Conservation (phyloP, 768 basidiomycete genomes). For the Neoboletus magnificus region DNA sequence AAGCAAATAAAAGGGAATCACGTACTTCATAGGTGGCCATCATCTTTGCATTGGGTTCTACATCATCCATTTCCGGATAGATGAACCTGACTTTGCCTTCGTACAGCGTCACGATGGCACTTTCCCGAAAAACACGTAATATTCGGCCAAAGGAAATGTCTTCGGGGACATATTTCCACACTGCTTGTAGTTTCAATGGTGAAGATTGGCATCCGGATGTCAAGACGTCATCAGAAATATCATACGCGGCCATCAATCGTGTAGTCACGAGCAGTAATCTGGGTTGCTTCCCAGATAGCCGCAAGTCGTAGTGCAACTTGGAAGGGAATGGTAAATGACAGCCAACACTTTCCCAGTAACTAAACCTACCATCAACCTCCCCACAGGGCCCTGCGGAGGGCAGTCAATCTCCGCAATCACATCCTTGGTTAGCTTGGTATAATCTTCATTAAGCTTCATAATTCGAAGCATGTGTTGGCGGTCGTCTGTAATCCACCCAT, state of each 20-base stretch:
- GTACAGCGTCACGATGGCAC: conserved; percentile 25
- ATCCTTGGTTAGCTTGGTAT: conserved; percentile 20
- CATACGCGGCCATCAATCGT: conserved; percentile 29
- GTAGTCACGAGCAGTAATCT: conserved; percentile 24
- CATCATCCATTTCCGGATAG: conserved; percentile 23
- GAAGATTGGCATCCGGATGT: conserved; percentile 7
- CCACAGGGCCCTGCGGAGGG: conserved; percentile 23
- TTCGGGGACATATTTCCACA: conserved; percentile 23
- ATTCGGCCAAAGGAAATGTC: conserved; percentile 27
- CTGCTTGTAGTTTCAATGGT: conserved; percentile 6
- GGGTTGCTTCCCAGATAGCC: conserved; percentile 26
- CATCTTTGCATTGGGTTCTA: conserved; percentile 12
- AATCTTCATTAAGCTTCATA: conserved; percentile 29
- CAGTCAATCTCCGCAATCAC: conserved; percentile 27
- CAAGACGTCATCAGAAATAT: conserved; percentile 21
- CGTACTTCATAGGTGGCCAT: conserved; percentile 22
- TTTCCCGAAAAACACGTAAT: conserved; percentile 26
- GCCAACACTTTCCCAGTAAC: background rate
- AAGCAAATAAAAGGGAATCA: background rate
- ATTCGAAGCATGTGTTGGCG: conserved; percentile 28
- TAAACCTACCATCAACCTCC: conserved; percentile 24
- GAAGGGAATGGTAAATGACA: background rate
- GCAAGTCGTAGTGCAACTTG: conserved; percentile 30
- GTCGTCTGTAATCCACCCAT: conserved; percentile 30
- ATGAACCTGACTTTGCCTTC: conserved; percentile 25